A percentile compares a stretch with the other conserved stretches of the same genome.
Conservation (phyloP, 768 basidiomycete species). For the Serendipita vermifera region DNA sequence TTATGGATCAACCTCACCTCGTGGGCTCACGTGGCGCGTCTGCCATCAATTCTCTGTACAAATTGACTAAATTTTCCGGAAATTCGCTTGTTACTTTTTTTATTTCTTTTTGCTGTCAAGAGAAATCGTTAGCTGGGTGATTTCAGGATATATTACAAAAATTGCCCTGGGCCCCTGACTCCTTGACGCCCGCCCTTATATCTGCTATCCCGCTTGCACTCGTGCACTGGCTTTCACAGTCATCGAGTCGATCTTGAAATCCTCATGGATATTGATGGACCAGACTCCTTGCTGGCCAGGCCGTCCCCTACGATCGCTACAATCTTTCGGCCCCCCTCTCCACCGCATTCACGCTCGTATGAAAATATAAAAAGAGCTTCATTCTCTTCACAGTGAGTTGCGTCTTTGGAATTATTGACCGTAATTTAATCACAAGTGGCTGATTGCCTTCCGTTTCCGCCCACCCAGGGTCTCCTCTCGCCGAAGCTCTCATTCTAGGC, state of each 20-base stretch:
- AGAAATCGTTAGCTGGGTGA: too few species aligned
- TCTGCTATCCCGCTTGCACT: too few species aligned
- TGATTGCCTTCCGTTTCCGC: too few species aligned
- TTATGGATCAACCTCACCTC: background rate
- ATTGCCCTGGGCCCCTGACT: too few species aligned
- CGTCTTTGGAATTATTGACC: background rate
- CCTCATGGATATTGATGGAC: slow-evolving; percentile 6
- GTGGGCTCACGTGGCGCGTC: slow-evolving; percentile 7
- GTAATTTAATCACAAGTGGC: too few species aligned
- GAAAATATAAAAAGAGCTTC: background rate
- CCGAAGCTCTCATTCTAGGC: background rate
- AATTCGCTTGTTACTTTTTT: too few species aligned
- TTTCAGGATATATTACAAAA: too few species aligned
- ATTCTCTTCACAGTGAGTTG: slow-evolving; percentile 6
- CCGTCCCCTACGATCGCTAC: background rate
- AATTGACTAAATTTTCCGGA: too few species aligned
- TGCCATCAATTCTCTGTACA: background rate
- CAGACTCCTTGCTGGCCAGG: background rate
- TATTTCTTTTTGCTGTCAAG: too few species aligned
- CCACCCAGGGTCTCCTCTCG: slow-evolving; percentile 3
- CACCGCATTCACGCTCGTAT: background rate
- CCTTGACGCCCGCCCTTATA: too few species aligned
- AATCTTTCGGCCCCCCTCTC: background rate
- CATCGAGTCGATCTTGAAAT: background rate
- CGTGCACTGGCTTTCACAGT: too few species aligned